Evolutionary conservation across 345 rosid species (phyloP).

Genomic region (Camelina neglecta): DNA sequence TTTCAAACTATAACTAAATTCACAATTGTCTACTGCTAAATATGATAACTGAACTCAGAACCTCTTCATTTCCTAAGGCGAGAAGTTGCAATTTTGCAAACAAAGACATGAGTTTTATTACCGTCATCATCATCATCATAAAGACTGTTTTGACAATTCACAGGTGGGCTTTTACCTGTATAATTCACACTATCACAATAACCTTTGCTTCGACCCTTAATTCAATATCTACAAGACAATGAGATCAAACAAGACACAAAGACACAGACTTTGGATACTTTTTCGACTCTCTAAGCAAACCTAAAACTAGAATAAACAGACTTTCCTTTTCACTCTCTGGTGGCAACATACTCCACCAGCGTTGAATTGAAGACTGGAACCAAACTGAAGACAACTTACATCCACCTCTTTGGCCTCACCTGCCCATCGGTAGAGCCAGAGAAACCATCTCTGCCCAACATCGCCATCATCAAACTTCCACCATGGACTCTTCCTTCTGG

Average conservation of each 20-base stretch:
- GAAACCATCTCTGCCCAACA: constrained; percentile 53
- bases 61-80: no score
- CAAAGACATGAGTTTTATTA: constrained; percentile 35
- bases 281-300: constrained; percentile 29
- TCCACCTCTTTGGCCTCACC: constrained; percentile 53
- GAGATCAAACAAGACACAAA: not conserved
- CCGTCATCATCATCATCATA: constrained; percentile 33
- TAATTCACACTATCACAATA: constrained; percentile 26
- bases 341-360: constrained; percentile 14
- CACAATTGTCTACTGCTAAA: not conserved
- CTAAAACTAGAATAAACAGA: constrained; percentile 34
- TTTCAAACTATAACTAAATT: no score
- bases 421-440: constrained; percentile 45
- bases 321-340: constrained; percentile 28
- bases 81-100: constrained; percentile 16
- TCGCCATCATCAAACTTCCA: constrained; percentile 86
- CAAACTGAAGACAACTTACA: constrained; percentile 45
- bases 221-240: constrained; percentile 40
- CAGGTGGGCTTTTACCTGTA: constrained; percentile 29
- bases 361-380: constrained; percentile 20
- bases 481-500: constrained; percentile 99
- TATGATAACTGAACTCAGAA: no score
- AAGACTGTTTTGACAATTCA: constrained; percentile 38
- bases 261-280: not conserved
- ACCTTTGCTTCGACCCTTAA: constrained; percentile 27